Conservation (phyloP, 345 rosid genomes). For the Pugionium cornutum region DNA sequence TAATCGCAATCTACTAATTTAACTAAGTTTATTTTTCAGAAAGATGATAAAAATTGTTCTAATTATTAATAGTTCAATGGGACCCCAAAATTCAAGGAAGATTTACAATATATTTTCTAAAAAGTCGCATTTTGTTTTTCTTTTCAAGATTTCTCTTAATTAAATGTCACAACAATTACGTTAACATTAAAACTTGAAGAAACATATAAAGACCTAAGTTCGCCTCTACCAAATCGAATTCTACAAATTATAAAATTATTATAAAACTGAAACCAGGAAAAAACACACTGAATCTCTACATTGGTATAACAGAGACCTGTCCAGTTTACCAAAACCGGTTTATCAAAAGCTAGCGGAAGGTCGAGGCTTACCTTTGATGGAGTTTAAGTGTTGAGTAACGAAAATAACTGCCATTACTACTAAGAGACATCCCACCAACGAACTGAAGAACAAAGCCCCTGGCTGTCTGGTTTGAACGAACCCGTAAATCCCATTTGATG, state of each 20-base stretch:
- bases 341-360: conserved; percentile 56
- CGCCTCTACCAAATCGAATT: conserved; percentile 13
- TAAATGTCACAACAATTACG: conserved; percentile 17
- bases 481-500: conserved; percentile 83
- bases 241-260: conserved; percentile 3
- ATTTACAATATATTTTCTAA: no score
- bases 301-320: conserved; percentile 18
- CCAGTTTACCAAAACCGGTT: conserved; percentile 20
- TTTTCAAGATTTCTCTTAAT: background rate
- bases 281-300: conserved; percentile 22
- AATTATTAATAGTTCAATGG: no score
- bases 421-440: conserved; percentile 87
- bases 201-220: conserved; percentile 21
- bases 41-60: no score
- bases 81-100: no score
- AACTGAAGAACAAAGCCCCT: conserved; percentile 98
- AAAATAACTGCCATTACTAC: conserved; percentile 92
- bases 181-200: background rate
- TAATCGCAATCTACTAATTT: no score
- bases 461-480: conserved; percentile 97
- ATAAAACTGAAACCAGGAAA: conserved; percentile 29
- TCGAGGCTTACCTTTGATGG: conserved; percentile 77
- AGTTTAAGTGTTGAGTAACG: conserved; percentile 81
- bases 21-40: no score
- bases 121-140: background rate